These are phyloP conservation scores for Pseudogymnoascus sp. DNA, from an alignment of 2,329 filamentous ascomycete genomes.

Conservation along the genomic window DNA sequence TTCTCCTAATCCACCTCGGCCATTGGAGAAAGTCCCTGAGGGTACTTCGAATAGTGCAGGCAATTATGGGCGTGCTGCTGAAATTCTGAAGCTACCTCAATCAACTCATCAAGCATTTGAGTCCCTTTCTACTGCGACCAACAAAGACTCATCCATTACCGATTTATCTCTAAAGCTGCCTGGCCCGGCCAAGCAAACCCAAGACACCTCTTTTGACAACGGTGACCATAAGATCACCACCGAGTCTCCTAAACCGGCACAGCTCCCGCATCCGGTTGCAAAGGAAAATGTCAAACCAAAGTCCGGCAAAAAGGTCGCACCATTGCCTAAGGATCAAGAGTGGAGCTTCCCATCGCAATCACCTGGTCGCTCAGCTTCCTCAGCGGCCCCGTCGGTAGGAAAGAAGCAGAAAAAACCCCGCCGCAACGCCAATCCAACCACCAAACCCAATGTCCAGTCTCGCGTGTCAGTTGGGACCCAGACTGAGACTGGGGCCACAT, in stretches of 20 bases:
- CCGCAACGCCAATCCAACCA: not conserved
- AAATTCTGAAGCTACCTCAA: not conserved
- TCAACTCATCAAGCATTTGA: not conserved
- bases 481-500: not conserved
- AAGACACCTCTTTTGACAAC: too few species aligned
- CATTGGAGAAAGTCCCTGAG: not conserved
- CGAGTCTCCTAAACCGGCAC: not conserved
- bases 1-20: not conserved
- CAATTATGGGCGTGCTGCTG: not conserved
- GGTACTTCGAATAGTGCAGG: not conserved
- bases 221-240: not conserved
- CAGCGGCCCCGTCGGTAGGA: not conserved
- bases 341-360: not conserved
- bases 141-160: not conserved
- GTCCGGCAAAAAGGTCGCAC: not conserved
- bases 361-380: not conserved
- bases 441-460: not conserved
- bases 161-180: not conserved
- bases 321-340: not conserved
- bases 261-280: not conserved
- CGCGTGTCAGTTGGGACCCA: not conserved
- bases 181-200: not conserved
- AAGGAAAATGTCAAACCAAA: not conserved
- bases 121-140: not conserved
- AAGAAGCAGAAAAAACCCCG: not conserved